A percentile compares a stretch with the other conserved stretches of the same genome.
Evolutionary conservation across 2,329 filamentous ascomycete species (phyloP).

Genomic region (Coniochaeta sp.): DNA sequence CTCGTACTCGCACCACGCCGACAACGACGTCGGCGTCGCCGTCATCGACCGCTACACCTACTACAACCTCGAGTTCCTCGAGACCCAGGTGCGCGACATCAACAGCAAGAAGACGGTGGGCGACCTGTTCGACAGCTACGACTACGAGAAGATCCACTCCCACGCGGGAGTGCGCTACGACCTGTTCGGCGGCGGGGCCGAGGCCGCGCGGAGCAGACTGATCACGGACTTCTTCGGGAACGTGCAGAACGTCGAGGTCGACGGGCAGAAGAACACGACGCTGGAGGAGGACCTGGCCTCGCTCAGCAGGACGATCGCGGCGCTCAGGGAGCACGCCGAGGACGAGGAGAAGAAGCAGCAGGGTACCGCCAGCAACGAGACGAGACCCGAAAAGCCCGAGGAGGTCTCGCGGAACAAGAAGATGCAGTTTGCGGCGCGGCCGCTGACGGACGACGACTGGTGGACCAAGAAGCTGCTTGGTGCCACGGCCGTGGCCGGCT

Average conservation of each 20-base stretch:
- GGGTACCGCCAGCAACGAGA: slow-evolving; percentile 7
- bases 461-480: slow-evolving; percentile 59
- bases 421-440: slow-evolving; percentile 47
- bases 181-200: slow-evolving; percentile 80
- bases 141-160: slow-evolving; percentile 89
- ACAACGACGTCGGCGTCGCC: slow-evolving; percentile 95
- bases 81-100: slow-evolving; percentile 79
- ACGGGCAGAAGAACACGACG: slow-evolving; percentile 49
- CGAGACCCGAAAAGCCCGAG: slow-evolving; percentile 15
- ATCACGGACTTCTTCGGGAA: slow-evolving; percentile 98
- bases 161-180: slow-evolving; percentile 91
- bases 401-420: slow-evolving; percentile 26
- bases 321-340: slow-evolving; percentile 41
- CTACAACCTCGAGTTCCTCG: slow-evolving; percentile 95
- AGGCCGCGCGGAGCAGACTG: slow-evolving; percentile 67
- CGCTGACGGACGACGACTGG: slow-evolving; percentile 59
- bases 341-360: slow-evolving; percentile 25
- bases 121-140: slow-evolving; percentile 93
- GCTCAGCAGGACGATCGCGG: slow-evolving; percentile 61
- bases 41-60: slow-evolving; percentile 99
- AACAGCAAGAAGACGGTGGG: slow-evolving; percentile 84
- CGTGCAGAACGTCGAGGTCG: slow-evolving; percentile 94
- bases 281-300: slow-evolving; percentile 69
- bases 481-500: slow-evolving; percentile 55
- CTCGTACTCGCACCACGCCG: slow-evolving; percentile 94